A percentile compares a stretch with the other conserved stretches of the same genome.
Evolutionary conservation across 164 flowering plant genomes (phyloP).

Genomic region (Pachysandra terminalis): DNA sequence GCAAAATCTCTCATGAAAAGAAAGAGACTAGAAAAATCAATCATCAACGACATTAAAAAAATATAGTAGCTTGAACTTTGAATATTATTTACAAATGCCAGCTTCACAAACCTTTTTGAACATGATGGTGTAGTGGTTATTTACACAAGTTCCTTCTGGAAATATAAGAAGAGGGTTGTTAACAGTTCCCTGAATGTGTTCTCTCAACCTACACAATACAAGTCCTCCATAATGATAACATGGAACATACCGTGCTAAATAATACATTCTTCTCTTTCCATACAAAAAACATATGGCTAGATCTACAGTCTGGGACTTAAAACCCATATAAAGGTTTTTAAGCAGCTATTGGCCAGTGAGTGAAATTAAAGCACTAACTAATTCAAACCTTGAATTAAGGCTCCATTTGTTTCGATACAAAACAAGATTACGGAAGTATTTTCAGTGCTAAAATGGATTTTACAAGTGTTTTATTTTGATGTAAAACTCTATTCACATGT

Average conservation of each 20-base stretch:
- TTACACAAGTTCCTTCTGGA: constrained; percentile 99
- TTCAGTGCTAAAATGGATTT: too few relatives aligned
- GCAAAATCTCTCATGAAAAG: not conserved
- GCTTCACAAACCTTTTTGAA: constrained; percentile 74
- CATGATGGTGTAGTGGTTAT: constrained; percentile 93
- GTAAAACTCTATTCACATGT: too few relatives aligned
- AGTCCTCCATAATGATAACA: constrained; percentile 4
- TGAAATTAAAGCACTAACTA: too few relatives aligned
- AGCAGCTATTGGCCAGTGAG: too few relatives aligned
- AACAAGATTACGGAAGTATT: too few relatives aligned
- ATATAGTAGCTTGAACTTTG: not conserved
- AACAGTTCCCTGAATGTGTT: constrained; percentile 73
- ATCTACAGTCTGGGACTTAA: too few relatives aligned
- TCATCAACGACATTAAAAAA: not conserved
- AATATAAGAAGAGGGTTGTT: constrained; percentile 97
- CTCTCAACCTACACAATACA: constrained; percentile 63
- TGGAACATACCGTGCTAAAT: not conserved
- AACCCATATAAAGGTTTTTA: too few relatives aligned
- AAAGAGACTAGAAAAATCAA: not conserved
- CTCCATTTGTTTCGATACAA: too few relatives aligned
- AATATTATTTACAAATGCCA: not conserved
- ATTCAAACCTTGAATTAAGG: too few relatives aligned
- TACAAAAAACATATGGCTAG: not conserved
- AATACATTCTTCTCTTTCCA: not conserved
- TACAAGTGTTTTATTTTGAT: too few relatives aligned